A percentile compares a stretch with the other conserved stretches of the same genome.
phyloP scores from a whole-genome alignment of 768 basidiomycete genomes.

The Suillus variegatus region DNA sequence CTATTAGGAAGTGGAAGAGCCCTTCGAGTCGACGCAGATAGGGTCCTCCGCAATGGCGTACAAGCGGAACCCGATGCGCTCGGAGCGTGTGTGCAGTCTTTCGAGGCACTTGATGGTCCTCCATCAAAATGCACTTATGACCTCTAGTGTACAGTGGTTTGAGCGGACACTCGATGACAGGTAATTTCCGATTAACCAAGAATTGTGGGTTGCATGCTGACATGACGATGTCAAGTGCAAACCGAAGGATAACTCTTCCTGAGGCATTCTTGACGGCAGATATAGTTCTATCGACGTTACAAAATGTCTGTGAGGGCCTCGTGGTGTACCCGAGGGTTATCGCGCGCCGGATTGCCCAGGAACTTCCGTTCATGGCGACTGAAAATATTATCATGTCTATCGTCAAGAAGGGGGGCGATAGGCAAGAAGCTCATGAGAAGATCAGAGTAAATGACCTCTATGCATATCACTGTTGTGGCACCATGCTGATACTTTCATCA shows the following conservation, averaged over 20 bases:
- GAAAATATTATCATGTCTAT: conserved; percentile 99
- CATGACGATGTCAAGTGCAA: conserved; percentile 61
- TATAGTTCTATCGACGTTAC: conserved; percentile 92
- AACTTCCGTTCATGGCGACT: conserved; percentile 99
- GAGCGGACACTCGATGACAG: conserved; percentile 97
- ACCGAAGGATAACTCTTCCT: conserved; percentile 93
- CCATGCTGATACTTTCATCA: conserved; percentile 14
- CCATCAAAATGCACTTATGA: conserved; percentile 96
- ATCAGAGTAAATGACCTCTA: conserved; percentile 61
- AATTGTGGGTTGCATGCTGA: neutral
- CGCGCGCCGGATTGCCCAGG: conserved; percentile 86
- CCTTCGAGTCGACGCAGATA: conserved; percentile 98
- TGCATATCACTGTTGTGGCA: conserved; percentile 14
- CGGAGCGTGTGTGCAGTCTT: conserved; percentile 94
- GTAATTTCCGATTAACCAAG: conserved; percentile 36
- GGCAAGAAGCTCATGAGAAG: conserved; percentile 96
- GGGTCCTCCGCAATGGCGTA: conserved; percentile 98
- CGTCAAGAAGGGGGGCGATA: conserved; percentile 91
- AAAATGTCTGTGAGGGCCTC: conserved; percentile 97
- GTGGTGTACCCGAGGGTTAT: conserved; percentile 99
- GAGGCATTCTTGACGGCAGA: conserved; percentile 98
- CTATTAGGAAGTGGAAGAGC: conserved; percentile 95
- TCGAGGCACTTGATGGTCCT: conserved; percentile 95
- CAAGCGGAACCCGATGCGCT: conserved; percentile 99
- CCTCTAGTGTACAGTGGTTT: conserved; percentile 94